Evolutionary conservation across 139 green algal genomes (phyloP).

Genomic region (Zygnema cylindricum): DNA sequence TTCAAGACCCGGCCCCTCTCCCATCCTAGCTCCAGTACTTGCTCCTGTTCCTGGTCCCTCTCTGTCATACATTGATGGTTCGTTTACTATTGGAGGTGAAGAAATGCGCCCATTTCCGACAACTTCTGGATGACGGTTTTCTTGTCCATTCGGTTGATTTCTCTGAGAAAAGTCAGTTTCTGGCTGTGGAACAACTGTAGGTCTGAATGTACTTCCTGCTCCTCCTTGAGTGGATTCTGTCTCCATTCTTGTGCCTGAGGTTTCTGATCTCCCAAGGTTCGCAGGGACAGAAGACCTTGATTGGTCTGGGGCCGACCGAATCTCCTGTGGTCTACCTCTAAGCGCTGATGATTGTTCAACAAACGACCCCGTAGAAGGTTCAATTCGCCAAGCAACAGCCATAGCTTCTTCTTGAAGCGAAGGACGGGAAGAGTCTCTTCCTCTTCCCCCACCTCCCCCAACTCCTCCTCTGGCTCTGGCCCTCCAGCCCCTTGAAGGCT

Average conservation of each 20-base stretch:
- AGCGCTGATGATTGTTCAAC: neutral
- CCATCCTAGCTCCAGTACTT: too few relatives aligned
- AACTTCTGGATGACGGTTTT: too few relatives aligned
- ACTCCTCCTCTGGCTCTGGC: neutral
- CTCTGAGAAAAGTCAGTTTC: too few relatives aligned
- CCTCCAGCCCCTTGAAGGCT: conserved; percentile 10
- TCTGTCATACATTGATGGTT: neutral
- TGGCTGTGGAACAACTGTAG: neutral
- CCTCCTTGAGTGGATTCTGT: neutral
- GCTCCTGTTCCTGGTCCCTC: too few relatives aligned
- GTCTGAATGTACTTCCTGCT: neutral
- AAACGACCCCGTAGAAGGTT: neutral
- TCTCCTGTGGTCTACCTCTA: neutral
- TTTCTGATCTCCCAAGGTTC: too few relatives aligned
- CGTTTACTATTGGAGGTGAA: neutral
- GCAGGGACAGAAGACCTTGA: too few relatives aligned
- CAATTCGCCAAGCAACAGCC: neutral
- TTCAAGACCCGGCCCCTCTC: neutral
- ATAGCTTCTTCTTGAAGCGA: neutral
- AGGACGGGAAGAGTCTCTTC: neutral
- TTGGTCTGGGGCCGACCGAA: too few relatives aligned
- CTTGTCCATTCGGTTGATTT: too few relatives aligned
- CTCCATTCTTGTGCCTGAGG: neutral
- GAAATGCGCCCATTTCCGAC: neutral
- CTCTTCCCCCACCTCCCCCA: neutral